Base-by-base conservation (phyloP, 1,284 basidiomycete genomes). In the Inonotus obliquus region DNA sequence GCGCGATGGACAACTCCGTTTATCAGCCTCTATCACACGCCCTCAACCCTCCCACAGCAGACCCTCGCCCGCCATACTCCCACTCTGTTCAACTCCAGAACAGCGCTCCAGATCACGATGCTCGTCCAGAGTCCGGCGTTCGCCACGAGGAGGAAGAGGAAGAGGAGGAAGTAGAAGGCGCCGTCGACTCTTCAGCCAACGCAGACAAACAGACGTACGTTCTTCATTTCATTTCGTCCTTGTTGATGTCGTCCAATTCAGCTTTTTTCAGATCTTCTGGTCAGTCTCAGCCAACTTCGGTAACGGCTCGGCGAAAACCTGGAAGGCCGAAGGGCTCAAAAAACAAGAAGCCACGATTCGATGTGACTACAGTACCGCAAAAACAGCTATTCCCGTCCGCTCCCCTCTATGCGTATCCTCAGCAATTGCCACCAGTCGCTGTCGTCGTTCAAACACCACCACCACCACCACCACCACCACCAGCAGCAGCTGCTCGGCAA, bases 1-100 rank as follows among this genome's bases (percentile, higher is more conserved):
- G 37, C 52, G 17, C 37, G 21, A 64, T 64, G 63, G 63, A 64
- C 59, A 58, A 55, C 59, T 56, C 63, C 59, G 59, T 64, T 41
- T 90, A 90, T 75, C 87, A 89, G 66, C 85, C 88, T 48, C 79
- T 91, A 68, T 91, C 88, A 63, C 85, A 89, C 76, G 89, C 88
- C 54, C 78, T 91, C 54, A 77, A 88, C 71, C 86, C 84, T 1
- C 83, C 82, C 59, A 65, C 72, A 47, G 10, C 62, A 23, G 53
- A 54, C 25, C 23, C 59, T 29, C 63, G 60, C n/a, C 67, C 71
- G 29, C 63, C 63, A 52, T 67, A 59, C 61, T 69, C 58, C 70
- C 68, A 65, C 63, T 64, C 57, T 71, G 27, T 23, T 32, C 59
- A 59, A 19, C 57, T 48, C 23, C 57, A 55, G 54, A 32, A n/a